phyloP scores from a whole-genome alignment of 2,329 filamentous ascomycete genomes.

The Arthroderma sp. region DNA sequence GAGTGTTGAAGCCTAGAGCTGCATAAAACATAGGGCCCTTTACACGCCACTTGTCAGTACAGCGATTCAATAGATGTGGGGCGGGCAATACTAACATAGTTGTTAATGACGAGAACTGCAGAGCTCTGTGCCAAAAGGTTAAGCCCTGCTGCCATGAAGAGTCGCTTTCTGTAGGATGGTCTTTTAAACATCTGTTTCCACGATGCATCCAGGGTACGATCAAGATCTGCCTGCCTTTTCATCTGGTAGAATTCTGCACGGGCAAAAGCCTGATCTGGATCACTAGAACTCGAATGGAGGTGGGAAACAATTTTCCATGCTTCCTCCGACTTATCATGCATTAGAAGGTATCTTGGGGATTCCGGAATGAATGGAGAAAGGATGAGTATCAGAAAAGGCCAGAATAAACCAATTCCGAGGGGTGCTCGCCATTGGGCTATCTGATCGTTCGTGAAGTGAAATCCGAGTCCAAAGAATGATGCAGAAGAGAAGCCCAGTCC shows the following conservation, averaged over 20 bases:
- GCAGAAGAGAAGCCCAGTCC: background rate
- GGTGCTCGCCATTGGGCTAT: background rate
- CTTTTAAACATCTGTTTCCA: background rate
- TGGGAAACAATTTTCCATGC: conserved; percentile 18
- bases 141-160: background rate
- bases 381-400: background rate
- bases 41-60: background rate
- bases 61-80: background rate
- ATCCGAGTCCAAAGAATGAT: background rate
- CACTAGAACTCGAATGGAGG: conserved; percentile 14
- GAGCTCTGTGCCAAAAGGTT: background rate
- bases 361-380: conserved; percentile 39
- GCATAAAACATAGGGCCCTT: background rate
- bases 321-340: conserved; percentile 15
- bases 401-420: background rate
- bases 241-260: background rate
- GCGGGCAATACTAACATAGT: background rate
- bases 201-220: background rate
- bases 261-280: background rate
- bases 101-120: background rate
- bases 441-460: background rate
- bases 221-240: background rate
- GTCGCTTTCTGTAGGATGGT: background rate
- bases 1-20: background rate
- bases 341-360: conserved; percentile 40